These are phyloP conservation scores for Tephrocybe sp. DNA, from an alignment of 768 basidiomycete species.

Conservation along the genomic window DNA sequence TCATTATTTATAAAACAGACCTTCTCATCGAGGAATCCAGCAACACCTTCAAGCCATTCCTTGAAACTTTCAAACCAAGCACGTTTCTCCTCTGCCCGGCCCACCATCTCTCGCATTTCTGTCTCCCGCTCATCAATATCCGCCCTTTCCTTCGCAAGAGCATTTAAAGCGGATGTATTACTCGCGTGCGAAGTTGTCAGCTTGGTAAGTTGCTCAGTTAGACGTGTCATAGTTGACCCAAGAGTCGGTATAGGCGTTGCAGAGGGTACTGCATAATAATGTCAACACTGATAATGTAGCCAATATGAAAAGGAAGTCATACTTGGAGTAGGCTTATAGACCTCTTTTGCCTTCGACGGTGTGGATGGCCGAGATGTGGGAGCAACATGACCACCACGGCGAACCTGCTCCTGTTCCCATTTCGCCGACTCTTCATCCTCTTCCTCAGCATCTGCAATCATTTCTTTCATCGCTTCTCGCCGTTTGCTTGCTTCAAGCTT, in stretches of 20 bases:
- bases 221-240: slow-evolving; percentile 53
- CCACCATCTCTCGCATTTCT: slow-evolving; percentile 74
- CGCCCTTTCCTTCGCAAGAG: slow-evolving; percentile 58
- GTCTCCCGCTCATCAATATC: slow-evolving; percentile 66
- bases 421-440: slow-evolving; percentile 82
- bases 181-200: slow-evolving; percentile 67
- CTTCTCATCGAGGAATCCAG: slow-evolving; percentile 88
- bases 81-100: slow-evolving; percentile 71
- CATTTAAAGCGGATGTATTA: slow-evolving; percentile 53
- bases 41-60: slow-evolving; percentile 81
- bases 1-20: slow-evolving; percentile 24
- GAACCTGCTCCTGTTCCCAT: slow-evolving; percentile 84
- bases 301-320: slow-evolving; percentile 18
- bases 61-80: slow-evolving; percentile 78
- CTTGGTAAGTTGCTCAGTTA: slow-evolving; percentile 56
- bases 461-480: slow-evolving; percentile 69
- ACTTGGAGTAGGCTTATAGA: slow-evolving; percentile 77
- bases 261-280: slow-evolving; percentile 54
- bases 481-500: slow-evolving; percentile 68
- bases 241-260: slow-evolving; percentile 63
- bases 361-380: slow-evolving; percentile 29
- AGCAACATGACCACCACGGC: slow-evolving; percentile 63
- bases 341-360: slow-evolving; percentile 41
- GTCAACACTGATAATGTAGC: slow-evolving; percentile 9
- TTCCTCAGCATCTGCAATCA: slow-evolving; percentile 81